Percentiles rank a stretch among this genome's conserved stretches.
phyloP scores from a whole-genome alignment of 208 protist genomes.

The Leishmania amazonensis region DNA sequence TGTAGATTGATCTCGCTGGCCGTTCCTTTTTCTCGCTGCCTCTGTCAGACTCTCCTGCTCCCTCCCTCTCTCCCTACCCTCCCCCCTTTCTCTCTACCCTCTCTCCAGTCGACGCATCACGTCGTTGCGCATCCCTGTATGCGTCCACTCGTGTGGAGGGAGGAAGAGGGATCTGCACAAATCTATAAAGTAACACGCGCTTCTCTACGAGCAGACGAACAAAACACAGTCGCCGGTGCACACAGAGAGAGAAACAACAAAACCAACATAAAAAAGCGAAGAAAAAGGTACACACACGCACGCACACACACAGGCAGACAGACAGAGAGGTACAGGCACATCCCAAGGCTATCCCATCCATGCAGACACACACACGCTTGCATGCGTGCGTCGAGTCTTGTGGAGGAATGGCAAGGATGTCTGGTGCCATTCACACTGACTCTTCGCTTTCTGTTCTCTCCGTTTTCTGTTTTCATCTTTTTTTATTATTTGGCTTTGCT shows the following conservation, averaged over 20 bases:
- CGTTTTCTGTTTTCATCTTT: not conserved
- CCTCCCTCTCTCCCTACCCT: too few relatives aligned
- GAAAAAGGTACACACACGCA: not conserved
- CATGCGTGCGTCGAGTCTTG: not conserved
- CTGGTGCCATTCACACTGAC: not conserved
- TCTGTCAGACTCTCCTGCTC: not conserved
- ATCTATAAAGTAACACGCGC: not conserved
- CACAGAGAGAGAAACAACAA: too few relatives aligned
- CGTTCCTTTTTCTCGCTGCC: too few relatives aligned
- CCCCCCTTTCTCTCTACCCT: too few relatives aligned
- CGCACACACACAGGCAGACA: not conserved
- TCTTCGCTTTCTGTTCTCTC: not conserved
- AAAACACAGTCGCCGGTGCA: too few relatives aligned
- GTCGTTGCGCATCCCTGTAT: not conserved
- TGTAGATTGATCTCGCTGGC: too few relatives aligned
- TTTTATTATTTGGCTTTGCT: not conserved
- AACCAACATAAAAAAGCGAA: too few relatives aligned
- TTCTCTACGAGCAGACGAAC: too few relatives aligned
- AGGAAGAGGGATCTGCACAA: not conserved
- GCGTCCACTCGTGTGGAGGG: too few relatives aligned
- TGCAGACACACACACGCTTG: not conserved
- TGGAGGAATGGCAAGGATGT: not conserved
- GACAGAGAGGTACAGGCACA: not conserved
- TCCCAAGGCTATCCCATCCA: not conserved
- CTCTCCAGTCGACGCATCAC: not conserved